Base-by-base conservation (phyloP, 2,329 filamentous ascomycete genomes). In the Geosmithia morbida region DNA sequence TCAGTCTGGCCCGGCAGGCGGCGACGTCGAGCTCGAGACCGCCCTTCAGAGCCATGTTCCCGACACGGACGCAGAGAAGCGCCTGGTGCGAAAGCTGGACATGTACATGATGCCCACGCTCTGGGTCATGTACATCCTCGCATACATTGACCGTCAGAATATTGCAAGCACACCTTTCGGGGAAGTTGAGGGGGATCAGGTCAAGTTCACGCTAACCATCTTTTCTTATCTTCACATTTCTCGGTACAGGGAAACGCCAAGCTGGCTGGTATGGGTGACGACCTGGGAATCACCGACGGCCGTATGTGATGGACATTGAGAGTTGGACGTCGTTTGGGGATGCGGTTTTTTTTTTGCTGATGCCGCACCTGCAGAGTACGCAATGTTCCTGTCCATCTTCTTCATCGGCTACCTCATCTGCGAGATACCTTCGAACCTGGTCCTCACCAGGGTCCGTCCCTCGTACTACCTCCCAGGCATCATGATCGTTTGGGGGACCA, bases 361-460 rank as follows among this genome's bases (percentile, higher is more conserved):
- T 26, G 30, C n/a, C 11, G 5, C 14, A 13, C 6, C 22, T 37
- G 7, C 19, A 46, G 58, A 75, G 53, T 77, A 77, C 55, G 68
- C 66, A 1, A 65, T 71, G 50, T 59, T 67, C 2, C 55, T 78
- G 17, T 66, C 74, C 2, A 69, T 78, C 6, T 78, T 77, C 61
- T 76, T 75, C 54, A 63, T 72, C 48, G 63, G 60, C 33, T 75
- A 77, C 53, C 66, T 78, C 40, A 53, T 71, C 14, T 74, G 71
- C 51, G 72, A 77, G 53, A 64, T 74, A 1, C 72, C 72, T 0
- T 72, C 67, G 47, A 77, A 75, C 57, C 67, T 77, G 55, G 60
- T 74, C n/a, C 62, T 77, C 26, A 65, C 67, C 33, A 65, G 65
- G 40, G 66, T 66, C 18, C 63, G 64, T 42, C 74, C 72, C 0